phyloP scores from a whole-genome alignment of 495 filamentous ascomycete species.

The Tetracladium marchalianum region DNA sequence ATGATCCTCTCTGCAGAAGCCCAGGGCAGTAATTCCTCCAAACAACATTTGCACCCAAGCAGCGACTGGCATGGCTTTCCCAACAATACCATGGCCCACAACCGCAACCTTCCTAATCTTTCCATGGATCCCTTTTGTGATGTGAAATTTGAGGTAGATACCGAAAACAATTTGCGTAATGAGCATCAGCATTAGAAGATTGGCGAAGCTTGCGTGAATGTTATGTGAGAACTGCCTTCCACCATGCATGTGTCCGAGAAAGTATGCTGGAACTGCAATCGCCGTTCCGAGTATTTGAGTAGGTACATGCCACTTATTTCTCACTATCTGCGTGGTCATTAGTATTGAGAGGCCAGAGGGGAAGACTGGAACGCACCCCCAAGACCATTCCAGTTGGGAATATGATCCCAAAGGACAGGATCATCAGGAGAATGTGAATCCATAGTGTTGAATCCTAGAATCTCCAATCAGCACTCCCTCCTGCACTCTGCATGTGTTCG shows the following conservation, averaged over 20 bases:
- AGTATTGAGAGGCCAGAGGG: neutral
- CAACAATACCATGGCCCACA: slow-evolving; percentile 65
- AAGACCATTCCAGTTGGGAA: slow-evolving; percentile 96
- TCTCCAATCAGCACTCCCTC: neutral
- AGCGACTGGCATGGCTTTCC: slow-evolving; percentile 77
- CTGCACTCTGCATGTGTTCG: neutral
- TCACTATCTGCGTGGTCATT: slow-evolving; percentile 53
- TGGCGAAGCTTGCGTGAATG: slow-evolving; percentile 73
- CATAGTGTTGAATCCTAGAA: slow-evolving; percentile 46
- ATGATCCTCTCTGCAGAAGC: slow-evolving; percentile 92
- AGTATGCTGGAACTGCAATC: slow-evolving; percentile 75
- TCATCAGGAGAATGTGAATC: slow-evolving; percentile 89
- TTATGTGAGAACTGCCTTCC: slow-evolving; percentile 82
- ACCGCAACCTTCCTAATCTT: slow-evolving; percentile 65
- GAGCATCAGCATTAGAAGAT: slow-evolving; percentile 68
- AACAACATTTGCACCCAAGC: slow-evolving; percentile 96
- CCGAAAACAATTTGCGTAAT: slow-evolving; percentile 69
- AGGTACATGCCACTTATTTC: slow-evolving; percentile 91
- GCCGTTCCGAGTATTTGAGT: slow-evolving; percentile 65
- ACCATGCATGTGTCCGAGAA: slow-evolving; percentile 82
- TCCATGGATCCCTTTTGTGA: slow-evolving; percentile 72
- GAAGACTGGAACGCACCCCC: slow-evolving; percentile 47
- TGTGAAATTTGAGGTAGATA: slow-evolving; percentile 80
- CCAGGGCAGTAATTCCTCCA: slow-evolving; percentile 84
- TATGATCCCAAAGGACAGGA: slow-evolving; percentile 75